Base-by-base conservation (phyloP, 1,284 basidiomycete genomes). In the Ceraceosorus guamensis region DNA sequence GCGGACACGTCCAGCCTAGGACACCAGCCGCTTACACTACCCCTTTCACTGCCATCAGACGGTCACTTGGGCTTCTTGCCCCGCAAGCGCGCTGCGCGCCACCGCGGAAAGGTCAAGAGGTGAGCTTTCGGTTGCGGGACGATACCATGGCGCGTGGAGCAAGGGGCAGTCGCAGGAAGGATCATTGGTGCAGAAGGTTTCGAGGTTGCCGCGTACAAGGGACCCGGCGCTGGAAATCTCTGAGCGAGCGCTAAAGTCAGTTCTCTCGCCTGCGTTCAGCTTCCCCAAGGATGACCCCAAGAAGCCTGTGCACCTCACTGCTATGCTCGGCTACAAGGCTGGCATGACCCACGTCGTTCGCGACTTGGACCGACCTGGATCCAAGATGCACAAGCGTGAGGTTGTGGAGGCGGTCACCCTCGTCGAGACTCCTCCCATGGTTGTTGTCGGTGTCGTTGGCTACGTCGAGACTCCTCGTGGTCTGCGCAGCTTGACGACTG, bases 301-400 rank as follows among this genome's bases (percentile, higher is more conserved):
- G 85, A 97, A 97, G 82, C 91, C 90, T 58, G 91, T 96, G 65
- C 95, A 99, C 82, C 84, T 99, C 80, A 99, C 95, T 74, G 95
- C 95, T 71, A 82, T 88, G 79, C 86, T 99, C 85, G 95, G 93
- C 73, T 99, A 96, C 88, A 98, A 99, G 86, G 95, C 93, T 70
- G 95, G 95, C 77, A 98, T 98, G 95, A 96, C 91, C 81, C 95
- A 99, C 80, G 84, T 98, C 76, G 93, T 99, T 65, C 90, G 95
- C 79, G 95, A 99, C 78, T 89, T 98, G 74, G 95, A 98, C 82
- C 89, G 93, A 79, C 92, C 93, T 57, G 95, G 93, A 70, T 96
- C 91, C 77, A 59, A 58, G 61, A 35, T 64, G 55, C 62, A 66
- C 57, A 74, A 74, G 71, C 63, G 90, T 79, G 95, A 99, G 81